These are phyloP conservation scores for Chenopodium suecicum DNA, from an alignment of 148 eudicot genomes.

Conservation along the genomic window DNA sequence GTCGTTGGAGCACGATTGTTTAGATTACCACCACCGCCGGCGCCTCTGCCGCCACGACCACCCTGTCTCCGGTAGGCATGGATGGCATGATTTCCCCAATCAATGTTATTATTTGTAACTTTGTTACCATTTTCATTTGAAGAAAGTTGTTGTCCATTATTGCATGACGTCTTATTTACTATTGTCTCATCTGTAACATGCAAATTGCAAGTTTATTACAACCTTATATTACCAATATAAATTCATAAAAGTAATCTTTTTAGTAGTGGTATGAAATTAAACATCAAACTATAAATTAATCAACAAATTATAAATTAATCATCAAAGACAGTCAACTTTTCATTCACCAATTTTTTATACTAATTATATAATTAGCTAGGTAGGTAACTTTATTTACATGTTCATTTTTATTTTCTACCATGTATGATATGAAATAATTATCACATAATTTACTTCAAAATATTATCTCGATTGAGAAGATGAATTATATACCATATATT, in stretches of 20 bases:
- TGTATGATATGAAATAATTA: too few species aligned
- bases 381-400: too few species aligned
- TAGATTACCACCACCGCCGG: background rate
- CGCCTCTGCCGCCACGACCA: background rate
- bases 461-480: too few species aligned
- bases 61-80: background rate
- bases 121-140: background rate
- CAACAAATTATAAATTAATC: too few species aligned
- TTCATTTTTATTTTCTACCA: too few species aligned
- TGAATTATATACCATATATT: too few species aligned
- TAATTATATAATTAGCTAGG: too few species aligned
- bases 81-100: background rate
- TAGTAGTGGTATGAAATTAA: too few species aligned
- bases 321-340: too few species aligned
- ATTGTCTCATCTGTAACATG: background rate
- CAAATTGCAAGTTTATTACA: background rate
- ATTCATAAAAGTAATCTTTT: background rate
- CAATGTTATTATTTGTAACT: background rate
- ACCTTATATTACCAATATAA: background rate
- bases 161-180: background rate
- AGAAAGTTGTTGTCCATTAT: background rate
- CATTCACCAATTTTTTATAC: too few species aligned
- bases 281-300: too few species aligned
- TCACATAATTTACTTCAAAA: too few species aligned
- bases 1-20: background rate